Percentiles rank a stretch among this genome's conserved stretches.
These are phyloP conservation scores for Penicillium sp. DNA, from an alignment of 2,329 filamentous ascomycete species.

Conservation along the genomic window DNA sequence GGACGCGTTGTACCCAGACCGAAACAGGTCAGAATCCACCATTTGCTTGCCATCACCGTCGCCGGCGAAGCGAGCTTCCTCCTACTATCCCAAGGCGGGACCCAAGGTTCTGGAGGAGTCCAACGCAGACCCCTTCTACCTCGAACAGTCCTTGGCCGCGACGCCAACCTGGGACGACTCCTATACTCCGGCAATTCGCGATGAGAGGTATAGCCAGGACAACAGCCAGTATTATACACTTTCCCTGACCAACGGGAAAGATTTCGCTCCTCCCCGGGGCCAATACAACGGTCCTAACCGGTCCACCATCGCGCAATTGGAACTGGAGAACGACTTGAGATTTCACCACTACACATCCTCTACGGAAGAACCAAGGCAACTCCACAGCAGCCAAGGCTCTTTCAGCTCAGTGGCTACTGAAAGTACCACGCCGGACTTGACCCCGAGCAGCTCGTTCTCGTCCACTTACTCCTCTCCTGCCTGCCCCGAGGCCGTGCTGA, in stretches of 20 bases:
- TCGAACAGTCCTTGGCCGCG: constrained; percentile 35
- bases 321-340: constrained; percentile 30
- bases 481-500: constrained; percentile 29
- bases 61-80: constrained; percentile 30
- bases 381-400: constrained; percentile 33
- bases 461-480: constrained; percentile 34
- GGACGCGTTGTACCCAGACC: constrained; percentile 31
- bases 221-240: constrained; percentile 33
- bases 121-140: constrained; percentile 40
- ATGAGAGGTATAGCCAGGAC: constrained; percentile 33
- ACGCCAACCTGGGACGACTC: constrained; percentile 26
- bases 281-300: constrained; percentile 23
- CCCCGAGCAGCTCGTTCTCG: constrained; percentile 42
- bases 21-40: constrained; percentile 33
- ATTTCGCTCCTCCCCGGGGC: constrained; percentile 12
- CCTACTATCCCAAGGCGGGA: constrained; percentile 29
- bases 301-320: constrained; percentile 31
- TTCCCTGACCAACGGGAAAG: constrained; percentile 25
- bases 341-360: constrained; percentile 29
- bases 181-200: constrained; percentile 27
- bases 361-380: constrained; percentile 19
- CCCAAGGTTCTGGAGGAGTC: constrained; percentile 33
- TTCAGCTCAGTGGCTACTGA: constrained; percentile 36
- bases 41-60: constrained; percentile 29
- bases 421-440: constrained; percentile 35